Conservation (phyloP, 106 monocot species). For the Apostasia ramifera region DNA sequence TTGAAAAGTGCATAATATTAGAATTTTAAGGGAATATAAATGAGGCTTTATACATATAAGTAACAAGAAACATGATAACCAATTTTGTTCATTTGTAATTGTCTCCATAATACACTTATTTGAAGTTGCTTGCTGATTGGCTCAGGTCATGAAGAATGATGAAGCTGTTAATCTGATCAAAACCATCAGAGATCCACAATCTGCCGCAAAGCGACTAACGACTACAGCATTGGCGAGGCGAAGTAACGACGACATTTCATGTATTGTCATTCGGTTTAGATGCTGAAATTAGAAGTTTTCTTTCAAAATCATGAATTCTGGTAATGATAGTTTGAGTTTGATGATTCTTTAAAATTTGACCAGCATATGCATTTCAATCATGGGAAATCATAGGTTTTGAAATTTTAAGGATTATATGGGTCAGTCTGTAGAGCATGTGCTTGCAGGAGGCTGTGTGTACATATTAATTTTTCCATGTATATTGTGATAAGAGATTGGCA, state of each 20-base stretch:
- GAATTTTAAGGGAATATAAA: too few relatives aligned
- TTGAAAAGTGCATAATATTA: too few relatives aligned
- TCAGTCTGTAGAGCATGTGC: constrained; percentile 1
- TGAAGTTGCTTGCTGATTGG: neutral
- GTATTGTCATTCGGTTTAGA: constrained; percentile 32
- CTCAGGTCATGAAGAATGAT: constrained; percentile 54
- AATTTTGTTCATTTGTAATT: too few relatives aligned
- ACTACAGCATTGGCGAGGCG: constrained; percentile 31
- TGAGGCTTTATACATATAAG: too few relatives aligned
- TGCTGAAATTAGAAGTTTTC: neutral
- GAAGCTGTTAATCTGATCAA: constrained; percentile 40
- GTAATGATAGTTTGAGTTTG: neutral
- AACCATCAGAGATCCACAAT: constrained; percentile 35
- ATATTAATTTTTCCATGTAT: neutral
- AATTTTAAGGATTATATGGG: neutral
- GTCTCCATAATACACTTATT: too few relatives aligned
- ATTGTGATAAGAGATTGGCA: too few relatives aligned
- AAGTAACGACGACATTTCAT: constrained; percentile 67
- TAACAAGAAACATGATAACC: too few relatives aligned
- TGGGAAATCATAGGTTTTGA: neutral
- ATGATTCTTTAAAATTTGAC: neutral
- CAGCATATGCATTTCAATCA: neutral
- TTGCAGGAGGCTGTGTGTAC: neutral
- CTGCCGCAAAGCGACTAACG: constrained; percentile 40
- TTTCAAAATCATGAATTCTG: neutral